Conservation (phyloP, 2,329 filamentous ascomycete species). For the Arachnopeziza araneosa region DNA sequence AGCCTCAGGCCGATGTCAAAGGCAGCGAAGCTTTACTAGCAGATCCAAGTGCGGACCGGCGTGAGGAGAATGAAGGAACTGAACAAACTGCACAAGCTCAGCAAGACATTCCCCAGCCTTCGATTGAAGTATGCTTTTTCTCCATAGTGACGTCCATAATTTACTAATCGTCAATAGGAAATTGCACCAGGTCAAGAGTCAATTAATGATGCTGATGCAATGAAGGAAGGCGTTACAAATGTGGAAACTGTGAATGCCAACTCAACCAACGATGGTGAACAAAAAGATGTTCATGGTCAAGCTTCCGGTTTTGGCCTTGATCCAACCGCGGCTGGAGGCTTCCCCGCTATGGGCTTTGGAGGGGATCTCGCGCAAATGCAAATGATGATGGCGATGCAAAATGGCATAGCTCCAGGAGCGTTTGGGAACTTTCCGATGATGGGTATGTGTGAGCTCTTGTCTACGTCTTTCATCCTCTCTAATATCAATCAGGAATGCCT, state of each 20-base stretch:
- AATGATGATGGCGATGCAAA: conserved; percentile 73
- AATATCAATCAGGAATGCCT: conserved; percentile 59
- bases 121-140: conserved; percentile 32
- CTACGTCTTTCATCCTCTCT: neutral
- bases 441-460: conserved; percentile 56
- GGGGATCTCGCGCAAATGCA: conserved; percentile 71
- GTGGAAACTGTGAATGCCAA: conserved; percentile 15
- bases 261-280: conserved; percentile 12
- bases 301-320: conserved; percentile 39
- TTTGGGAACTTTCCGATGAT: conserved; percentile 71
- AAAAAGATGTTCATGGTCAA: conserved; percentile 8
- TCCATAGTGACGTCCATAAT: neutral
- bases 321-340: conserved; percentile 29
- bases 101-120: conserved; percentile 33
- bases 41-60: conserved; percentile 8
- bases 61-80: conserved; percentile 4
- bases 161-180: conserved; percentile 19
- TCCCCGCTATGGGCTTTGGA: conserved; percentile 41
- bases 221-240: conserved; percentile 4
- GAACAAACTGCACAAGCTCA: conserved; percentile 21
- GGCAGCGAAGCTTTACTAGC: conserved; percentile 6
- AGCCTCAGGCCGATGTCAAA: conserved; percentile 5
- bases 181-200: conserved; percentile 30
- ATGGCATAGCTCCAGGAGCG: conserved; percentile 52
- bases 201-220: conserved; percentile 17